phyloP scores from a whole-genome alignment of 108 stramenopile genomes.

The Cyclotella choctawhatcheeana region DNA sequence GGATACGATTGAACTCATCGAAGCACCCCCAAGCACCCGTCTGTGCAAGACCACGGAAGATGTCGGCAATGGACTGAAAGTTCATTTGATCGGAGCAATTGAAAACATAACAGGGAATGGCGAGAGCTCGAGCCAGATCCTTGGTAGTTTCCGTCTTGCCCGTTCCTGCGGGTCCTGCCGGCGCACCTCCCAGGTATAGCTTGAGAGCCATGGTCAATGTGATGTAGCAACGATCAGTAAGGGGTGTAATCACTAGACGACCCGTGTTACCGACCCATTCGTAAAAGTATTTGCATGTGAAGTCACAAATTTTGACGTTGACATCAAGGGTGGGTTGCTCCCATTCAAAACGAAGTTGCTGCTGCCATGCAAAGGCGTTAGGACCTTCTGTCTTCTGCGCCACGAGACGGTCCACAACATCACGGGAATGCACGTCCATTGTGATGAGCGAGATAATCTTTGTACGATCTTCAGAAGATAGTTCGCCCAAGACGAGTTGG shows the following conservation, averaged over 20 bases:
- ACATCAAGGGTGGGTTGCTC: constrained; percentile 75
- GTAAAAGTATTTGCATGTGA: constrained; percentile 91
- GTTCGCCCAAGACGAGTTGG: constrained; percentile 81
- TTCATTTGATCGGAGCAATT: constrained; percentile 96
- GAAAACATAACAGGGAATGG: constrained; percentile 94
- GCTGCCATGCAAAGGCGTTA: constrained; percentile 86
- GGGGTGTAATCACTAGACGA: constrained; percentile 89
- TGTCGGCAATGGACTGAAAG: constrained; percentile 92
- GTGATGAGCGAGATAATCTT: constrained; percentile 94
- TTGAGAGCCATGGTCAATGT: constrained; percentile 93
- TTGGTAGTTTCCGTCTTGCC: constrained; percentile 94
- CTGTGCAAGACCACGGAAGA: constrained; percentile 91
- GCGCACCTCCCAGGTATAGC: constrained; percentile 90
- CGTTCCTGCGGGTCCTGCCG: constrained; percentile 85
- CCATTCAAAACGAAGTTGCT: constrained; percentile 93
- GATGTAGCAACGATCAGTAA: constrained; percentile 94
- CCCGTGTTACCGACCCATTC: constrained; percentile 94
- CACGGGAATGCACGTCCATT: constrained; percentile 92
- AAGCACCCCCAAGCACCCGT: constrained; percentile 95
- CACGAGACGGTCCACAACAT: constrained; percentile 88
- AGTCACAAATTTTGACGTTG: constrained; percentile 89
- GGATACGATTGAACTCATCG: constrained; percentile 94
- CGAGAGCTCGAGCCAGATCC: constrained; percentile 86
- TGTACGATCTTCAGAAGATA: constrained; percentile 72
- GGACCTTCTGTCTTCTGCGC: constrained; percentile 86